Evolutionary conservation across 1,284 basidiomycete species (phyloP), one percentile per base, ranked within the genome.

Genomic region (Heimioporus retisporus): DNA sequence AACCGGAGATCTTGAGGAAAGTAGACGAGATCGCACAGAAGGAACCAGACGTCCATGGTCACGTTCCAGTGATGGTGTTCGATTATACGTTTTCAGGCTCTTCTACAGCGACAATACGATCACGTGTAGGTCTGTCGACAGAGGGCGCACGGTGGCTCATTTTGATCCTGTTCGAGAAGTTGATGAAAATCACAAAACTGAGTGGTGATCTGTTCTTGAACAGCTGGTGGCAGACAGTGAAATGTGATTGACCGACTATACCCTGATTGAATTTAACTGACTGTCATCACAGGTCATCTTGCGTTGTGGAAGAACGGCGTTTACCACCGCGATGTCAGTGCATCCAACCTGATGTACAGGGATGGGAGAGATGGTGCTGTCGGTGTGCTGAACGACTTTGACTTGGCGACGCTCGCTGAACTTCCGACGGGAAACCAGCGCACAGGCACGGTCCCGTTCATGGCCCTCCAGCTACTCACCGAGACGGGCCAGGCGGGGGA

Each of bases 321-420:
- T 31, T 23, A 72, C 31, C 78, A 81, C 55, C 69, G 69, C 2
- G 78, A 81, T 55, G 67, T 80, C 56, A 80, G 77, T 58, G 50
- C 75, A 3, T 56, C 69, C 14, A 81, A 81, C 64, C 63, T 81
- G 43, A 79, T 79, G 77, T 79, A 65, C 51, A 55, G 73, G 56
- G 15, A 6, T 6, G 53, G 25, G 13, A n/a, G 40, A 2, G 51
- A 54, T 0, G n/a, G 25, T 2, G 40, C 59, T 19, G 59, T 63
- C 3, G 79, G 79, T 6, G 71, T 81, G 18, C 64, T 83, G 18
- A 77, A 72, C 15, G 77, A 81, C 56, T 80, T 73, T 55, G 79
- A 81, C 66, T 68, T 79, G 42, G 72, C 76, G 3, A 55, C 64
- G 14, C 56, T 51, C 4, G 60, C 60, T 11, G n/a, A 57, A 23